A percentile compares a stretch with the other conserved stretches of the same genome.
Conservation (phyloP, 2,329 filamentous ascomycete species). For the Scorias spongiosa region DNA sequence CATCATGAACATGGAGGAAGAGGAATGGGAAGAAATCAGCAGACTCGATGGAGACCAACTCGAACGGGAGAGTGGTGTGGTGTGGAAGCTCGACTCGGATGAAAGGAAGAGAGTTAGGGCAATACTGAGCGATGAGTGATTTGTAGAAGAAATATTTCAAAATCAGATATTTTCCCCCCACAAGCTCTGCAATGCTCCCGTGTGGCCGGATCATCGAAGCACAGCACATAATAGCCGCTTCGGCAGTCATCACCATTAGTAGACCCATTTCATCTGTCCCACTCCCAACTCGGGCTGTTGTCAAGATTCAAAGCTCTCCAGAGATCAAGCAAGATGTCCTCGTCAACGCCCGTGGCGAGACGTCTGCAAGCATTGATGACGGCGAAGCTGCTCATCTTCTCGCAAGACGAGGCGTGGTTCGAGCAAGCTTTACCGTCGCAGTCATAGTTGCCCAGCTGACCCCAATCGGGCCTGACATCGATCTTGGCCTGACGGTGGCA, state of each 20-base stretch:
- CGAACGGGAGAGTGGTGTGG: constrained; percentile 48
- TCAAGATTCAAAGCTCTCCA: not conserved
- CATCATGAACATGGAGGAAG: constrained; percentile 87
- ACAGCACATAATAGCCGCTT: too few species aligned
- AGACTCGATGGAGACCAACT: constrained; percentile 29
- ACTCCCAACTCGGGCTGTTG: not conserved
- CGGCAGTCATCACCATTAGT: too few species aligned
- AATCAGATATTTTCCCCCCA: too few species aligned
- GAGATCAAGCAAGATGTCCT: not conserved
- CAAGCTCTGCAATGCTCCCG: too few species aligned
- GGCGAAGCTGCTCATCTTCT: not conserved
- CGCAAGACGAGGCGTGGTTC: not conserved
- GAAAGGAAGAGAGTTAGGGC: constrained; percentile 59
- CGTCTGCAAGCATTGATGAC: not conserved
- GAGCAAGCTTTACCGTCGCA: not conserved
- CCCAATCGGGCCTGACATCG: not conserved
- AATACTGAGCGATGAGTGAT: constrained; percentile 2
- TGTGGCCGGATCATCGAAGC: too few species aligned
- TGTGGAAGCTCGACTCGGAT: constrained; percentile 56
- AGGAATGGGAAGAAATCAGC: constrained; percentile 68
- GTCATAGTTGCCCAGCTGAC: not conserved
- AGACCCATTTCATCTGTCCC: not conserved
- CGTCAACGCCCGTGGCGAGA: not conserved
- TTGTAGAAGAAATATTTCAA: too few species aligned
- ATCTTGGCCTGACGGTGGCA: not conserved